Evolutionary conservation across 371 early-diverging fungal species (phyloP), one percentile per base, ranked within the genome.

Genomic region (Thermomucor indicae-seudaticae): DNA sequence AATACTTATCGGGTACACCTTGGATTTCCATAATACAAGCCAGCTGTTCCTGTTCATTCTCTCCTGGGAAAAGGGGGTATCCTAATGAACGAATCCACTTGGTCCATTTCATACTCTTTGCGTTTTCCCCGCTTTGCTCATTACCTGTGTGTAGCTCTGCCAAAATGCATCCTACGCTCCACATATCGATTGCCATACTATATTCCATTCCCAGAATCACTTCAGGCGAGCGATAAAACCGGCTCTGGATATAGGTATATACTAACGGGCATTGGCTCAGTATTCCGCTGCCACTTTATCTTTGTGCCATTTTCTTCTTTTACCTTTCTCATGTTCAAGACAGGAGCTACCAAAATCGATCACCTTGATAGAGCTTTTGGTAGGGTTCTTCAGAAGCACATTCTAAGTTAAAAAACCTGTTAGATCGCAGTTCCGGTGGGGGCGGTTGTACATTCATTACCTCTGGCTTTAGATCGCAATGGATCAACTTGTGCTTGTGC

Each of bases 131-230:
- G 7, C 22, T 22, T 19, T 4, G 25, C 10, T 1, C 16, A 42
- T 48, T 54, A 29, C 93, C 93, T 7, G 91, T 89, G 47, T 88
- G 82, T 23, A 99, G 79, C 64, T 99, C 99, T 7, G 90, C 95
- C 6, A 98, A 79, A 38, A 99, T 98, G 66, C 99, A 99, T 3
- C 99, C 99, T 31, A 99, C 70, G 50, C 91, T 90, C 99, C 99
- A 99, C 86, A 99, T 95, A 72, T 99, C 99, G 55, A 99, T 95
- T 4, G 93, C 83, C 61, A 81, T 91, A 51, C 80, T 85, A 64
- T 99, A 99, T 4, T 80, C 72, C 62, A 88, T 72, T 2, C 94
- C 96, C 35, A 97, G 64, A 40, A 98, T 93, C 24, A 99, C 96
- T 65, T 98, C 98, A 8, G 98, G 98, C 10, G 93, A 91, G 19